Evolutionary conservation across 306 rosid species (phyloP), one percentile per base, ranked within the genome.

Genomic region (Gastrolobium villosum): DNA sequence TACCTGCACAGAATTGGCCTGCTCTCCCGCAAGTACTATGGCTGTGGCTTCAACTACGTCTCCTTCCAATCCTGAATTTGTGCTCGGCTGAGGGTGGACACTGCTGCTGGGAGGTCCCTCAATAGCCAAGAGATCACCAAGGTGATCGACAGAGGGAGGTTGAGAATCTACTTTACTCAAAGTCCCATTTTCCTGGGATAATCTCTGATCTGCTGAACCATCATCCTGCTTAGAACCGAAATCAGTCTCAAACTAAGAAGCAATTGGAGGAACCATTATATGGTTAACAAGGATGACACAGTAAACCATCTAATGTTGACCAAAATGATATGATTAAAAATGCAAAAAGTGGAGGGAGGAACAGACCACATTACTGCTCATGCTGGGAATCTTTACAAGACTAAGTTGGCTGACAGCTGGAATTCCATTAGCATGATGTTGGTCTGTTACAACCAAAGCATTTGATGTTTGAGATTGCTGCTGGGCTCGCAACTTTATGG

Each of bases 371-470:
- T 73, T 57, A 77, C 86, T 90, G 90, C 78, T 87, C 66, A 15
- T 68, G 85, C 83, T 88, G 78, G 98, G 98, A 10, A 96, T 75
- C 86, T 93, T 93, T 64, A 93, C 96, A 70, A 86, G 89, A 82
- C 88, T 74, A 70, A 96, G 94, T 84, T 96, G 96, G 83, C 82
- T 75, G 32, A 67, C 83, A 68, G 91, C 63, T 2, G 87, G 92
- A 71, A 86, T 79, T 65, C 94, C 99, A 53, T 90, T 93, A 41
- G 87, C 83, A 77, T 88, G 88, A 66, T 77, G 88, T 74, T 91
- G 94, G 66, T 95, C 97, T 0, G 97, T 86, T 74, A 96, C 94
- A 81, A 93, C 99, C 84, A 96, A 92, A 79, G 96, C 99, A 84
- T 81, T 93, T 84, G 99, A 96, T 57, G 85, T 46, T 88, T 91